Conservation (phyloP, 129 eudicot species). For the Deinandra increscens region DNA sequence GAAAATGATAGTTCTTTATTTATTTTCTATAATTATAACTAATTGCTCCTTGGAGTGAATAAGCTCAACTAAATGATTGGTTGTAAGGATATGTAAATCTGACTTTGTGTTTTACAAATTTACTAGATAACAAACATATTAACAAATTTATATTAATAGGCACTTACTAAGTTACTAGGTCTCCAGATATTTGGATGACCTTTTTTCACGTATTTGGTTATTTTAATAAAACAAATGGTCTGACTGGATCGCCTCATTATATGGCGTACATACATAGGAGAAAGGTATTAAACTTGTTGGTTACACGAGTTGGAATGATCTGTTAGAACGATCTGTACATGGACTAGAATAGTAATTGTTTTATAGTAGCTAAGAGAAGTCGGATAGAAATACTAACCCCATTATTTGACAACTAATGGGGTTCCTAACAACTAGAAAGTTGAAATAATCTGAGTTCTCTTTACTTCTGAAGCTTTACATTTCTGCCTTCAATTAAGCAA, state of each 20-base stretch:
- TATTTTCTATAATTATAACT: background rate
- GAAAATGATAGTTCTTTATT: background rate
- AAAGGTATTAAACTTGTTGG: constrained; percentile 1
- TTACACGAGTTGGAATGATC: constrained; percentile 8
- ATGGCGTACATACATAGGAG: constrained; percentile 2
- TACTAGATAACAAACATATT: background rate
- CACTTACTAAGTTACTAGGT: background rate
- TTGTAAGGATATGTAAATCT: background rate
- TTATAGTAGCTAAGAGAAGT: constrained; percentile 7
- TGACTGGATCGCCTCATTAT: background rate
- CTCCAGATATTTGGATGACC: background rate
- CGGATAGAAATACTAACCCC: background rate
- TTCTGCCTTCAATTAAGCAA: constrained; percentile 10
- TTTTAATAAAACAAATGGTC: background rate
- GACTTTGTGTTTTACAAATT: background rate
- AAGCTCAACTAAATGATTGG: background rate
- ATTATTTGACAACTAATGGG: constrained; percentile 7
- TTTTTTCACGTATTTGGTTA: background rate
- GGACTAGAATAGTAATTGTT: constrained; percentile 15
- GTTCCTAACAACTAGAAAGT: constrained; percentile 16
- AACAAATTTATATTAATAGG: background rate
- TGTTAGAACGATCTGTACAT: background rate
- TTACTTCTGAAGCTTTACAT: constrained; percentile 9
- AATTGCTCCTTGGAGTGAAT: background rate
- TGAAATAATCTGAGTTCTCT: constrained; percentile 6